phyloP scores from a whole-genome alignment of 306 rosid genomes.

The Trifolium dubium region DNA sequence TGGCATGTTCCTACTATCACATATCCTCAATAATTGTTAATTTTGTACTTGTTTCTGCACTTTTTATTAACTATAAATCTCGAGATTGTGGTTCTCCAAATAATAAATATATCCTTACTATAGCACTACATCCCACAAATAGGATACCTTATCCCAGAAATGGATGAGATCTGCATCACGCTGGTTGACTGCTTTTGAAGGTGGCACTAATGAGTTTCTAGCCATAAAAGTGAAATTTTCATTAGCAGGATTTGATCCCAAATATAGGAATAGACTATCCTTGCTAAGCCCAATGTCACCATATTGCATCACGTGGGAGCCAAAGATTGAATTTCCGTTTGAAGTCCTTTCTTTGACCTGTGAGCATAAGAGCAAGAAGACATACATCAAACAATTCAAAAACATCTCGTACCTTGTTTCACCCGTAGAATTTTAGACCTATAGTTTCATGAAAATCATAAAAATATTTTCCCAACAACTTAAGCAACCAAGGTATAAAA shows the following conservation, averaged over 20 bases:
- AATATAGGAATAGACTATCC: conserved; percentile 56
- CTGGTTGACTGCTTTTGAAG: conserved; percentile 80
- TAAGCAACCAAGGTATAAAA: conserved; percentile 5
- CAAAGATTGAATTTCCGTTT: conserved; percentile 61
- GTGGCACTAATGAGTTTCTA: conserved; percentile 70
- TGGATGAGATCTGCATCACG: conserved; percentile 99
- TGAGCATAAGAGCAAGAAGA: conserved; percentile 29
- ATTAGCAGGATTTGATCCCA: conserved; percentile 93
- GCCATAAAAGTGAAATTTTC: conserved; percentile 72
- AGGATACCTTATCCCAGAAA: conserved; percentile 91
- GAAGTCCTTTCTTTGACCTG: conserved; percentile 89
- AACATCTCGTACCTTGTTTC: conserved; percentile 11
- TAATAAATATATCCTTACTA: conserved; percentile 28
- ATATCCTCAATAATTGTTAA: conserved; percentile 7
- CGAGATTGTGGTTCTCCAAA: neutral
- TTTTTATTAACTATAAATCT: conserved; percentile 1
- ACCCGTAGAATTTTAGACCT: conserved; percentile 19
- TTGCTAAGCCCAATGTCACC: conserved; percentile 73
- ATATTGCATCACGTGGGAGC: conserved; percentile 97
- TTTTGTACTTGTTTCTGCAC: conserved; percentile 8
- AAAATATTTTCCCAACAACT: neutral
- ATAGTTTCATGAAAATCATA: neutral
- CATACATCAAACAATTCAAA: conserved; percentile 27
- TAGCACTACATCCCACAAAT: neutral
- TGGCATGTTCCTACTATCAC: neutral